Base-by-base conservation (phyloP, 148 eudicot genomes). In the Euryodendron excelsum region DNA sequence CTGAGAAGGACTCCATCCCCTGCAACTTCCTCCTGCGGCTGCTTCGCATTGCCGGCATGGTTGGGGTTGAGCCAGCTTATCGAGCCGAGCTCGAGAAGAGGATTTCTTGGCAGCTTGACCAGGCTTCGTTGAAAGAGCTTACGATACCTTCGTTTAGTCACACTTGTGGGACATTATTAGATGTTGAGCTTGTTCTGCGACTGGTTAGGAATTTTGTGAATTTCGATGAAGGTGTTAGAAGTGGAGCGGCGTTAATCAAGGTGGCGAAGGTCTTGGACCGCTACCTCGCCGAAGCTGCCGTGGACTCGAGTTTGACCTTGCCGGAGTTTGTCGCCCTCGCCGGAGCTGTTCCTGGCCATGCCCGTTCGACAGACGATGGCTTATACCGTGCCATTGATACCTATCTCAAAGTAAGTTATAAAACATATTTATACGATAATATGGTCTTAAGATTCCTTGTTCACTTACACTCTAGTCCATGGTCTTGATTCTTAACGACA, bases 381-480 rank as follows among this genome's bases (percentile, higher is more conserved):
- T 86, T 94, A 34, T 94, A 94, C 80, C 85, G 96, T 0, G 97
- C 98, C 60, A 85, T 94, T 69, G 98, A 94, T 66, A 91, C 90
- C 20, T 94, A 88, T 75, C 89, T 94, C 71, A 92, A 92, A 88
- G 98, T 91, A 89, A 86, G 86, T 78, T 21, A 15, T 27, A 21
- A n/a, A n/a, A n/a, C n/a, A n/a, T n/a, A n/a, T n/a, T n/a, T n/a
- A n/a, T n/a, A n/a, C n/a, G n/a, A n/a, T n/a, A n/a, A n/a, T n/a
- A n/a, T n/a, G n/a, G n/a, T n/a, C n/a, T n/a, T n/a, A n/a, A n/a
- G n/a, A n/a, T n/a, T n/a, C n/a, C n/a, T n/a, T n/a, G n/a, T n/a
- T n/a, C n/a, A n/a, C n/a, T n/a, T n/a, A n/a, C n/a, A n/a, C n/a
- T n/a, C n/a, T n/a, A n/a, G n/a, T n/a, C n/a, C n/a, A n/a, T n/a